These are phyloP conservation scores for Fusarium neocosmosporiellum DNA, from an alignment of 2,329 filamentous ascomycete genomes.

Conservation along the genomic window DNA sequence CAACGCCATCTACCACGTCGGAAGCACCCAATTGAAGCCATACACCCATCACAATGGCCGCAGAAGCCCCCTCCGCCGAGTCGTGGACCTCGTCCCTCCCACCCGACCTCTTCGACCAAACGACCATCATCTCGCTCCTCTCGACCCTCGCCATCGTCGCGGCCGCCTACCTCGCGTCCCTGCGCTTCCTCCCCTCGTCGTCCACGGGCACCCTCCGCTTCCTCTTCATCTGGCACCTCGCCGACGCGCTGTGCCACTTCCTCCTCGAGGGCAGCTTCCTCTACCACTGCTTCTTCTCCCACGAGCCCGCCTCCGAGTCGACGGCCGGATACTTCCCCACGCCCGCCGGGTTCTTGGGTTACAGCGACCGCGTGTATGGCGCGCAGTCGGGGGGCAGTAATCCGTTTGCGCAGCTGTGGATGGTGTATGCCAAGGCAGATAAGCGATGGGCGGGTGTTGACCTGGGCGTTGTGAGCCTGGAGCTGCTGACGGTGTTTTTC, in stretches of 20 bases:
- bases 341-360: constrained; percentile 64
- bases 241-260: constrained; percentile 92
- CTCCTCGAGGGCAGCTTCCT: constrained; percentile 91
- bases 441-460: constrained; percentile 72
- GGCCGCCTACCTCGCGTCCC: constrained; percentile 62
- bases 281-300: constrained; percentile 90
- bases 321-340: constrained; percentile 56
- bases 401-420: constrained; percentile 71
- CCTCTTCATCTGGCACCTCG: constrained; percentile 94
- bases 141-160: constrained; percentile 64
- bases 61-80: constrained; percentile 3
- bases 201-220: constrained; percentile 71
- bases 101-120: constrained; percentile 68
- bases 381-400: constrained; percentile 66
- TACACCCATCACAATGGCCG: constrained; percentile 15
- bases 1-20: neutral
- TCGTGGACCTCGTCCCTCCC: constrained; percentile 53
- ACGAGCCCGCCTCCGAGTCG: constrained; percentile 50
- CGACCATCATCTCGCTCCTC: constrained; percentile 68
- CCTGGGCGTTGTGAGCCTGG: constrained; percentile 70
- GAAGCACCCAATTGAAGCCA: neutral
- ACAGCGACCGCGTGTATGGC: constrained; percentile 62
- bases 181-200: constrained; percentile 57
- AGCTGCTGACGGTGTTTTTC: constrained; percentile 73
- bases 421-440: constrained; percentile 75